These are phyloP conservation scores for Saraca asoca DNA, from an alignment of 331 rosid genomes.

Conservation along the genomic window DNA sequence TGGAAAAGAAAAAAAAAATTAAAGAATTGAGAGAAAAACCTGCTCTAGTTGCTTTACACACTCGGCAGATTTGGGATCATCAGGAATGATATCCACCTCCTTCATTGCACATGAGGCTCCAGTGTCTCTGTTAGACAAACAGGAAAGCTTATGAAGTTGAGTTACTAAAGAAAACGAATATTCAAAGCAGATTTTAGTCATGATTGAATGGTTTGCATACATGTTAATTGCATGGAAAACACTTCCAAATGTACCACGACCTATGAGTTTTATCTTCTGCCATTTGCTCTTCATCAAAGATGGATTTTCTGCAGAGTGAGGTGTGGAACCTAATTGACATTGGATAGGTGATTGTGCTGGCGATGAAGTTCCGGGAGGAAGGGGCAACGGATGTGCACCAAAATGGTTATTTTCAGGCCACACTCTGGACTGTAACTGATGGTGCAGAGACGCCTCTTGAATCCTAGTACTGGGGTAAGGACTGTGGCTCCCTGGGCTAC, in stretches of 20 bases:
- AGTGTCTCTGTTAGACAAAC: conserved; percentile 57
- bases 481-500: conserved; percentile 48
- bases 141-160: conserved; percentile 12
- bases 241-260: conserved; percentile 93
- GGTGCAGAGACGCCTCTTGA: conserved; percentile 45
- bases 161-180: conserved; percentile 25
- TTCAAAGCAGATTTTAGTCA: conserved; percentile 19
- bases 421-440: conserved; percentile 37
- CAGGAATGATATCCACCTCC: conserved; percentile 91
- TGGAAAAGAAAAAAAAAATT: conserved; percentile 17
- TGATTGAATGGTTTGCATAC: conserved; percentile 48
- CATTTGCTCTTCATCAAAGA: conserved; percentile 73
- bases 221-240: conserved; percentile 80
- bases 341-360: conserved; percentile 43
- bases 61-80: conserved; percentile 86
- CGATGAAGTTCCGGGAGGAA: conserved; percentile 64
- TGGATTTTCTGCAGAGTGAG: conserved; percentile 45
- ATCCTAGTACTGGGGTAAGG: conserved; percentile 36
- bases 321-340: conserved; percentile 28
- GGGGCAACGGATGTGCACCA: conserved; percentile 84
- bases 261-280: conserved; percentile 89
- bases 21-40: conserved; percentile 49
- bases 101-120: conserved; percentile 99
- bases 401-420: conserved; percentile 56
- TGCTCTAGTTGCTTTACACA: conserved; percentile 86